These are phyloP conservation scores for Trichoderma erinaceum DNA, from an alignment of 495 filamentous ascomycete genomes.

Conservation along the genomic window DNA sequence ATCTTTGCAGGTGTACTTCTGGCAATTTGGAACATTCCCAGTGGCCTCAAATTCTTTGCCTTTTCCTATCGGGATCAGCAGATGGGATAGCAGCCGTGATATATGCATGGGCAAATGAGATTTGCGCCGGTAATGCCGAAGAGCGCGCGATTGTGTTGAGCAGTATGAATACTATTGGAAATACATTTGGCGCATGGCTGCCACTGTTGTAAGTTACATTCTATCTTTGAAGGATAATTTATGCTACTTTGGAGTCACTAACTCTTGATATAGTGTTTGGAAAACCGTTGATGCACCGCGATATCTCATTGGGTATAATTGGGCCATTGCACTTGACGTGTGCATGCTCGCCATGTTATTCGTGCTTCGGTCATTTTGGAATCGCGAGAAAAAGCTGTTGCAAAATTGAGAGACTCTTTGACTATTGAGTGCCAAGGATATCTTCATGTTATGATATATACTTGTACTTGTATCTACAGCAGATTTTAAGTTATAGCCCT, in stretches of 20 bases:
- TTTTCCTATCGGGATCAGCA: slow-evolving; percentile 40
- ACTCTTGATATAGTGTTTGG: not conserved
- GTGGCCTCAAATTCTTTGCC: slow-evolving; percentile 38
- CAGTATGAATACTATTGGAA: slow-evolving; percentile 52
- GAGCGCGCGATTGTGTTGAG: slow-evolving; percentile 46
- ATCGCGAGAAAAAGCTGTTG: not conserved
- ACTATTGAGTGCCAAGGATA: not conserved
- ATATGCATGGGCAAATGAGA: slow-evolving; percentile 58
- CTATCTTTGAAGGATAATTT: not conserved
- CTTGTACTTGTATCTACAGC: not conserved
- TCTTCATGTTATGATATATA: not conserved
- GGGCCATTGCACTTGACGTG: not conserved
- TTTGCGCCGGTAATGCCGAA: slow-evolving; percentile 42
- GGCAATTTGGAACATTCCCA: slow-evolving; percentile 37
- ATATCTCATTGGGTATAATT: not conserved
- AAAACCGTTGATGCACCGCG: not conserved
- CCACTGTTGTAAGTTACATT: not conserved
- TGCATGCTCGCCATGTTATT: slow-evolving; percentile 3
- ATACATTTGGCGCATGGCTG: slow-evolving; percentile 49
- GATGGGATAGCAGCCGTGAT: slow-evolving; percentile 55
- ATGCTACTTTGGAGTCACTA: not conserved
- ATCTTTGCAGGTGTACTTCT: not conserved
- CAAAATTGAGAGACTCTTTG: not conserved
- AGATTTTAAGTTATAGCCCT: slow-evolving; percentile 19
- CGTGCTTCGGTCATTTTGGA: not conserved